Conservation (phyloP, 768 basidiomycete species). For the Pseudohyphozyma bogoriensis region DNA sequence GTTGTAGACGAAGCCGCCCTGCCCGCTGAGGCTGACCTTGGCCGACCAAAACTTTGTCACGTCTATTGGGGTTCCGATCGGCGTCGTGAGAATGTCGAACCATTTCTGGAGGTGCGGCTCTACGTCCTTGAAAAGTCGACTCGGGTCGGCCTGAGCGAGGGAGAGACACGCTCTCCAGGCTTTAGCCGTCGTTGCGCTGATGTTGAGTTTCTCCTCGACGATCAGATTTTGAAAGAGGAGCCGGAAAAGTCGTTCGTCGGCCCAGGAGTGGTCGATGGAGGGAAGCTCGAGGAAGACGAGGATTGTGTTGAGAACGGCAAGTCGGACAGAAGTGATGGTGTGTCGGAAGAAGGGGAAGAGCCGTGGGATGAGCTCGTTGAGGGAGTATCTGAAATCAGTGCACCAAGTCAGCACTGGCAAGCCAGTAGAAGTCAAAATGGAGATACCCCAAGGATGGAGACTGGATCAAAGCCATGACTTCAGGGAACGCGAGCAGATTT, state of each 20-base stretch:
- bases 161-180: slow-evolving; percentile 57
- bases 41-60: slow-evolving; percentile 55
- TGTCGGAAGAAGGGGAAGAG: slow-evolving; percentile 96
- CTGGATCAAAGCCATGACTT: slow-evolving; percentile 21
- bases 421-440: slow-evolving; percentile 7
- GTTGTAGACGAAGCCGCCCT: slow-evolving; percentile 54
- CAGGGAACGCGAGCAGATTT: slow-evolving; percentile 17
- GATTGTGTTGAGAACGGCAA: slow-evolving; percentile 82
- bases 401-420: neutral
- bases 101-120: slow-evolving; percentile 41
- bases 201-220: slow-evolving; percentile 77
- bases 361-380: slow-evolving; percentile 71
- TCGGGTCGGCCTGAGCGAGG: neutral
- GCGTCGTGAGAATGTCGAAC: slow-evolving; percentile 82
- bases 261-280: slow-evolving; percentile 64
- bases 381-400: slow-evolving; percentile 51
- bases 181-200: slow-evolving; percentile 59
- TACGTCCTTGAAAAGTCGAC: neutral
- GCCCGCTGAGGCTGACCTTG: slow-evolving; percentile 42
- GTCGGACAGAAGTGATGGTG: slow-evolving; percentile 82
- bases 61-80: slow-evolving; percentile 70
- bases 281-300: slow-evolving; percentile 72
- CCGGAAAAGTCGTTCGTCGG: slow-evolving; percentile 61
- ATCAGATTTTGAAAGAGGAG: slow-evolving; percentile 89
- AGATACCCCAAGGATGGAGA: slow-evolving; percentile 45